Percentiles rank a stretch among this genome's conserved stretches.
Evolutionary conservation across 306 rosid genomes (phyloP).

Genomic region (Glycyrrhiza uralensis): DNA sequence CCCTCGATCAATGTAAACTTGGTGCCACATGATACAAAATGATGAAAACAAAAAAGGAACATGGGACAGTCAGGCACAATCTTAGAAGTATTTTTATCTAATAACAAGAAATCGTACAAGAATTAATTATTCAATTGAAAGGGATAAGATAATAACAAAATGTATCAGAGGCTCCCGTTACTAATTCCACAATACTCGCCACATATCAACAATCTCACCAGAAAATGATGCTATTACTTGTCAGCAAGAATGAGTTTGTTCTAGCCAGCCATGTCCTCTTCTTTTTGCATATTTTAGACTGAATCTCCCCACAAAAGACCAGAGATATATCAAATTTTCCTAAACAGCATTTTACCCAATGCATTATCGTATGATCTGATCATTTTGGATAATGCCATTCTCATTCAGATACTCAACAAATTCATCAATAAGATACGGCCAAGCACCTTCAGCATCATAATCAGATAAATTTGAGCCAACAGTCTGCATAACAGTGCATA

Average conservation of each 20-base stretch:
- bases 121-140: constrained; percentile 7
- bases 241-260: constrained; percentile 36
- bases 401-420: constrained; percentile 88
- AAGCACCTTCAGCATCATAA: constrained; percentile 96
- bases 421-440: constrained; percentile 98
- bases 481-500: constrained; percentile 45
- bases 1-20: background rate
- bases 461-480: constrained; percentile 65
- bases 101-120: constrained; percentile 23
- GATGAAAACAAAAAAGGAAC: background rate
- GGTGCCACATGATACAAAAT: constrained; percentile 21
- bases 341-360: constrained; percentile 4
- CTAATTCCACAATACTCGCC: constrained; percentile 24
- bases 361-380: constrained; percentile 37
- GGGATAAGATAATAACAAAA: constrained; percentile 2
- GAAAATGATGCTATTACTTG: constrained; percentile 23
- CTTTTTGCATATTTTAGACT: background rate
- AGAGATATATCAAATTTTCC: constrained; percentile 11
- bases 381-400: constrained; percentile 58
- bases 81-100: constrained; percentile 16
- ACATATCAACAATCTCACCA: constrained; percentile 37
- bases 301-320: constrained; percentile 10
- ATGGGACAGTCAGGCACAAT: background rate
- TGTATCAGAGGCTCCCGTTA: constrained; percentile 19
- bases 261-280: constrained; percentile 28